Evolutionary conservation across 2,329 filamentous ascomycete species (phyloP).

Genomic region (Rosellinia necatrix): DNA sequence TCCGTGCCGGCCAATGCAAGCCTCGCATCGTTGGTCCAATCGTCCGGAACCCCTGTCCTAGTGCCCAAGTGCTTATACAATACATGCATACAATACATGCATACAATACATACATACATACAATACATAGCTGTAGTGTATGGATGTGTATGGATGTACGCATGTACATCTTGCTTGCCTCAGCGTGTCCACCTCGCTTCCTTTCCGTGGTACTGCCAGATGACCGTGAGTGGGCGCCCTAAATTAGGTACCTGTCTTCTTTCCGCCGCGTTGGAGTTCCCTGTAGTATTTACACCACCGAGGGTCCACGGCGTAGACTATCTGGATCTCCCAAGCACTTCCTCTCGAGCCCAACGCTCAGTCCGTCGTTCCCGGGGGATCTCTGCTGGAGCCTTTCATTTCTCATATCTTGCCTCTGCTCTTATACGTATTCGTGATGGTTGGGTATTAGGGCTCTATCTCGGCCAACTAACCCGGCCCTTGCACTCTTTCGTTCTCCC

Average conservation of each 20-base stretch:
- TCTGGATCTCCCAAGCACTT: neutral
- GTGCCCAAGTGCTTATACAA: neutral
- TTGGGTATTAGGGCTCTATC: neutral
- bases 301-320: neutral
- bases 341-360: neutral
- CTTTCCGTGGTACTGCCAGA: neutral
- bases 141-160: too few species aligned
- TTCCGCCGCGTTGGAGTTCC: neutral
- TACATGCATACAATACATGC: too few species aligned
- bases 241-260: neutral
- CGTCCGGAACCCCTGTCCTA: neutral
- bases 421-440: neutral
- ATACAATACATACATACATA: too few species aligned
- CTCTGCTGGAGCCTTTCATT: neutral
- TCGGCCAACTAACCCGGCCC: neutral
- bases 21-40: neutral
- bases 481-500: neutral
- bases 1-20: constrained; percentile 16
- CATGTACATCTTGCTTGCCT: too few species aligned
- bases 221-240: neutral
- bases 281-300: neutral
- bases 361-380: neutral
- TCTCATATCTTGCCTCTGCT: neutral
- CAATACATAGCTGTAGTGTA: too few species aligned
- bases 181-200: neutral